These are phyloP conservation scores for Trypanosoma avium DNA, from an alignment of 208 protist species.

Conservation along the genomic window DNA sequence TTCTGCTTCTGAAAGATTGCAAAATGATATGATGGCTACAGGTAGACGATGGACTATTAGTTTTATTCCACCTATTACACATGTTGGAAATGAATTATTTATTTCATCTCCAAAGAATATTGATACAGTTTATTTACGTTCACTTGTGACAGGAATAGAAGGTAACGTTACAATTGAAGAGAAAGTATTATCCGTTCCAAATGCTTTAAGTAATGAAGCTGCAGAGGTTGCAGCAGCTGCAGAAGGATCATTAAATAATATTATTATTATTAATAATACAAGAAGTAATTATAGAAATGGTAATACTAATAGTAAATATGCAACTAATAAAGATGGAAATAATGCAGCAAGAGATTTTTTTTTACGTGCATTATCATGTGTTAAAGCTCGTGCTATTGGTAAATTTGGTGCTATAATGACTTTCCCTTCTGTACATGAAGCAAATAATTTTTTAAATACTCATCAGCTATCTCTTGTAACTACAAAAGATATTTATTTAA, in stretches of 20 bases:
- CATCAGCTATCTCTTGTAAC: constrained; percentile 46
- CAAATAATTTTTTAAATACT: constrained; percentile 47
- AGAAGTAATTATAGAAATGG: too few species aligned
- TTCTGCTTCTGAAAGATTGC: constrained; percentile 57
- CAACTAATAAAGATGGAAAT: too few species aligned
- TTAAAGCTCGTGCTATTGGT: constrained; percentile 41
- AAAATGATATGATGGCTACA: constrained; percentile 35
- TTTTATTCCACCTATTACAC: constrained; percentile 38
- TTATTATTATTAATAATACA: too few species aligned
- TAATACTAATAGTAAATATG: too few species aligned
- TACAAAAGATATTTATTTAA: constrained; percentile 37
- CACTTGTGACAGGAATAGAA: constrained; percentile 1
- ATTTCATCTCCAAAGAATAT: constrained; percentile 40
- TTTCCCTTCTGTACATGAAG: constrained; percentile 44
- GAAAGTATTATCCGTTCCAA: constrained; percentile 30
- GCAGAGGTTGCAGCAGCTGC: neutral
- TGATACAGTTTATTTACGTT: constrained; percentile 18
- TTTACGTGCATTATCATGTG: constrained; percentile 24
- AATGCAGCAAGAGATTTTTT: constrained; percentile 4
- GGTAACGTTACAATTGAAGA: constrained; percentile 23
- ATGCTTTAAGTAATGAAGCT: constrained; percentile 15
- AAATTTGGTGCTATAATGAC: constrained; percentile 42
- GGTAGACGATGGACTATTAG: constrained; percentile 44
- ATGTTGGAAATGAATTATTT: constrained; percentile 49
- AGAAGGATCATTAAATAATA: too few species aligned